Evolutionary conservation across 148 eudicot genomes (phyloP).

Genomic region (Rheum nobile): DNA sequence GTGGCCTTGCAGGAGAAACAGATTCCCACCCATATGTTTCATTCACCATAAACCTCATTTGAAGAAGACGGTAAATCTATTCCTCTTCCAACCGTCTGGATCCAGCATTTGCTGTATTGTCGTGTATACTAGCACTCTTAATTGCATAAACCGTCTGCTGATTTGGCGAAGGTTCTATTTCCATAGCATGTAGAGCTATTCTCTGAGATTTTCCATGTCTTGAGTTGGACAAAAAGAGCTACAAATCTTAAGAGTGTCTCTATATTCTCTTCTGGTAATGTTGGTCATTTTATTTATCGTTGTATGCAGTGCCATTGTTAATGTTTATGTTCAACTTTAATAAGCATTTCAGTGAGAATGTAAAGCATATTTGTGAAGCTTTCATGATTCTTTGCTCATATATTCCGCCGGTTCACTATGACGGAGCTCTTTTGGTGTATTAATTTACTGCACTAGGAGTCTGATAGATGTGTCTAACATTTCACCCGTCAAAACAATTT

Average conservation of each 20-base stretch:
- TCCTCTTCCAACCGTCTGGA: background rate
- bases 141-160: conserved; percentile 4
- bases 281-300: background rate
- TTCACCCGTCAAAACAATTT: background rate
- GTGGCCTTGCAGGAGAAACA: conserved; percentile 65
- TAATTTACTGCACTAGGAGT: too few relatives aligned
- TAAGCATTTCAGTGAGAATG: conserved; percentile 2
- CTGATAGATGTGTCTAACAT: background rate
- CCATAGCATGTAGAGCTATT: conserved; percentile 7
- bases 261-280: background rate
- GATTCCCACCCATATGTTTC: conserved; percentile 85
- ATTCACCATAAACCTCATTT: conserved; percentile 73
- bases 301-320: conserved; percentile 1
- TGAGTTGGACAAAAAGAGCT: background rate
- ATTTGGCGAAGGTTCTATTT: background rate
- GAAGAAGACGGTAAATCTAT: conserved; percentile 5
- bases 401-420: background rate
- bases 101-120: background rate
- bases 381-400: background rate
- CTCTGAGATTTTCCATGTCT: background rate
- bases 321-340: background rate
- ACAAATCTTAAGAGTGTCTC: background rate
- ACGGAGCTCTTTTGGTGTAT: background rate
- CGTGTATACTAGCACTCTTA: background rate
- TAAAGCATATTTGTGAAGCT: conserved; percentile 6